These are phyloP conservation scores for Fusarium albidum DNA, from an alignment of 2,329 filamentous ascomycete genomes.

Conservation along the genomic window DNA sequence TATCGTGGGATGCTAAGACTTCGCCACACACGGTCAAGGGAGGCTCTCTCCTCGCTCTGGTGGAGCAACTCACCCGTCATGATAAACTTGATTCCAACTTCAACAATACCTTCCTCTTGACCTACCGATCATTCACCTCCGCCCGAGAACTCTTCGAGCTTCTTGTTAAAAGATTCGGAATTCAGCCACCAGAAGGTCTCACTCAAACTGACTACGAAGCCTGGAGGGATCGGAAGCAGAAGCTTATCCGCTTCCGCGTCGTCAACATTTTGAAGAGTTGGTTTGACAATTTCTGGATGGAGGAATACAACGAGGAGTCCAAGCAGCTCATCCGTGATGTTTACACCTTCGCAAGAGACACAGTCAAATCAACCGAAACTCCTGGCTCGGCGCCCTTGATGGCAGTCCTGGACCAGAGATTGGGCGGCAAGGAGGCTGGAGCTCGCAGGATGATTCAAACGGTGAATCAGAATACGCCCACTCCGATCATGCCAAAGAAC, in stretches of 20 bases:
- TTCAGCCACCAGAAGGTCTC: constrained; percentile 88
- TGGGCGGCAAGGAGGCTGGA: constrained; percentile 86
- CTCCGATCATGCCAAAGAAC: constrained; percentile 95
- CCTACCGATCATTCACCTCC: constrained; percentile 93
- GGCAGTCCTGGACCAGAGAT: constrained; percentile 85
- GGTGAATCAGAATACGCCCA: constrained; percentile 80
- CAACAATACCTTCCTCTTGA: constrained; percentile 97
- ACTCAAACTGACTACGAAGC: constrained; percentile 78
- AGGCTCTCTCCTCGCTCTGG: constrained; percentile 86
- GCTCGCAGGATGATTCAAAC: constrained; percentile 89
- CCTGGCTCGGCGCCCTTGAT: constrained; percentile 86
- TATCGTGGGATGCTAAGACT: constrained; percentile 88
- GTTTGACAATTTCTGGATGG: constrained; percentile 99
- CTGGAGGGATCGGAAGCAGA: constrained; percentile 95
- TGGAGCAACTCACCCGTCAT: constrained; percentile 94
- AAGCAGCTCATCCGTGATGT: constrained; percentile 87
- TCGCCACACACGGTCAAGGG: constrained; percentile 81
- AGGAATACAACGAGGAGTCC: constrained; percentile 84
- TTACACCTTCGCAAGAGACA: constrained; percentile 89
- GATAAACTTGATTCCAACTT: constrained; percentile 95
- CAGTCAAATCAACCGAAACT: constrained; percentile 91
- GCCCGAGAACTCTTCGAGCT: constrained; percentile 92
- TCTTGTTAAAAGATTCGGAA: constrained; percentile 88
- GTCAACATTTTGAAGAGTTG: constrained; percentile 98
- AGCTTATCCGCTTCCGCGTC: constrained; percentile 92